Evolutionary conservation across 768 basidiomycete species (phyloP).

Genomic region (Trametes villosa): DNA sequence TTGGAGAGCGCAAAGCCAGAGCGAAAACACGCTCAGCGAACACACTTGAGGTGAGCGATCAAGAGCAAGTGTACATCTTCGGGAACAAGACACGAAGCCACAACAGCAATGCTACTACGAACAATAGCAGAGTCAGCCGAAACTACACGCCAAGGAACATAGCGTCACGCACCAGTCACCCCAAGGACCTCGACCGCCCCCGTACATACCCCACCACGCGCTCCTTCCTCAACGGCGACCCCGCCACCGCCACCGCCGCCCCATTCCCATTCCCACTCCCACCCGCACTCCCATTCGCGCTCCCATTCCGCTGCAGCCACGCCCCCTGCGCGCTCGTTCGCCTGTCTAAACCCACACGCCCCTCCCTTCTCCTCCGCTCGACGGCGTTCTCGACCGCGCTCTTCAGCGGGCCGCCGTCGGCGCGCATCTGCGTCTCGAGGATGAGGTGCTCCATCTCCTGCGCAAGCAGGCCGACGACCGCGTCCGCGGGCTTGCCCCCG

Average conservation of each 20-base stretch:
- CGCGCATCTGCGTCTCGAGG: constrained; percentile 64
- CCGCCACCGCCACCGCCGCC: not conserved
- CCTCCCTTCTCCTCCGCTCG: constrained; percentile 10
- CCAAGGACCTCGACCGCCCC: constrained; percentile 23
- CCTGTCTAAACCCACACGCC: not conserved
- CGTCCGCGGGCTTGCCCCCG: constrained; percentile 35
- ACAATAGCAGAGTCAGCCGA: too few species aligned
- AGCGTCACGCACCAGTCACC: not conserved
- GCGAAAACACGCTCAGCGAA: too few species aligned
- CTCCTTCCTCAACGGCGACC: constrained; percentile 11
- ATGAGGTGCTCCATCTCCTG: constrained; percentile 68
- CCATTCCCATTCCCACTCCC: not conserved
- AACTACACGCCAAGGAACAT: too few species aligned
- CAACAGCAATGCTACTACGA: too few species aligned
- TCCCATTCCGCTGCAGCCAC: not conserved
- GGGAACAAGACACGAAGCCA: too few species aligned
- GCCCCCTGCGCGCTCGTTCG: not conserved
- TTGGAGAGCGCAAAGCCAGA: too few species aligned
- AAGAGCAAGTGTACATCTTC: too few species aligned
- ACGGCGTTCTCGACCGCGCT: constrained; percentile 31
- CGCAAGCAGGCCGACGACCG: constrained; percentile 47
- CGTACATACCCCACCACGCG: constrained; percentile 13
- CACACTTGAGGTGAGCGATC: too few species aligned
- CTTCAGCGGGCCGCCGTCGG: constrained; percentile 57
- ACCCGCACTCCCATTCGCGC: not conserved